phyloP scores from a whole-genome alignment of 2,329 filamentous ascomycete genomes.

The Gaeumannomyces tritici region DNA sequence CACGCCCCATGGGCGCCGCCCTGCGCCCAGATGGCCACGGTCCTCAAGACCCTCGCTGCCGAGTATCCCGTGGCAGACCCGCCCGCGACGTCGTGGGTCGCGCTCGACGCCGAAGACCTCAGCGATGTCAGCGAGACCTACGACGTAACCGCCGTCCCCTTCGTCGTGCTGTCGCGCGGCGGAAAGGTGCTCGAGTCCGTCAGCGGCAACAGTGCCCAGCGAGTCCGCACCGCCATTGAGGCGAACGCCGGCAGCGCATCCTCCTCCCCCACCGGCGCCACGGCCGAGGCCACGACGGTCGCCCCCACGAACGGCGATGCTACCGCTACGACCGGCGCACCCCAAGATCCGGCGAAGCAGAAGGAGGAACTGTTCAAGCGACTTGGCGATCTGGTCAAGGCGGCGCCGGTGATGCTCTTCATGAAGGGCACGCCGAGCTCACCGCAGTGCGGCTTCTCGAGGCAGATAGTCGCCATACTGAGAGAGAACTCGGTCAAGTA shows the following conservation, averaged over 20 bases:
- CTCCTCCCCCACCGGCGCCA: slow-evolving; percentile 20
- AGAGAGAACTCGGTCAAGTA: slow-evolving; percentile 89
- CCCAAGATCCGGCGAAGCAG: slow-evolving; percentile 42
- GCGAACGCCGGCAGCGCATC: slow-evolving; percentile 46
- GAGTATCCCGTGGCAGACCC: slow-evolving; percentile 67
- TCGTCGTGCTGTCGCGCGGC: slow-evolving; percentile 72
- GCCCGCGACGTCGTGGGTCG: slow-evolving; percentile 68
- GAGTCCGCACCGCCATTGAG: slow-evolving; percentile 80
- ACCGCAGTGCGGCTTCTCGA: slow-evolving; percentile 91
- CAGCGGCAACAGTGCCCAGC: slow-evolving; percentile 79
- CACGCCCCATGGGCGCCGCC: slow-evolving; percentile 95
- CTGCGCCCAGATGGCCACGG: slow-evolving; percentile 85
- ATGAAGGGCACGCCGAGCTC: slow-evolving; percentile 98
- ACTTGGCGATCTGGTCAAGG: slow-evolving; percentile 78
- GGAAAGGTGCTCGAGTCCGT: slow-evolving; percentile 73
- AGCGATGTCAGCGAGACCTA: slow-evolving; percentile 86
- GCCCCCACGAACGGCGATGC: slow-evolving; percentile 22
- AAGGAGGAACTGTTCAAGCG: slow-evolving; percentile 82
- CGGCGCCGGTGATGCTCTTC: slow-evolving; percentile 96
- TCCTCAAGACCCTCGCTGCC: slow-evolving; percentile 75
- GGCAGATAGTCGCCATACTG: slow-evolving; percentile 78
- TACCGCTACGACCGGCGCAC: slow-evolving; percentile 19
- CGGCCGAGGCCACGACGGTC: slow-evolving; percentile 24
- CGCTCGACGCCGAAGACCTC: slow-evolving; percentile 89
- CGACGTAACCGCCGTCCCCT: slow-evolving; percentile 90